phyloP scores from a whole-genome alignment of 2,329 filamentous ascomycete genomes.

The Ascochyta rabiei region DNA sequence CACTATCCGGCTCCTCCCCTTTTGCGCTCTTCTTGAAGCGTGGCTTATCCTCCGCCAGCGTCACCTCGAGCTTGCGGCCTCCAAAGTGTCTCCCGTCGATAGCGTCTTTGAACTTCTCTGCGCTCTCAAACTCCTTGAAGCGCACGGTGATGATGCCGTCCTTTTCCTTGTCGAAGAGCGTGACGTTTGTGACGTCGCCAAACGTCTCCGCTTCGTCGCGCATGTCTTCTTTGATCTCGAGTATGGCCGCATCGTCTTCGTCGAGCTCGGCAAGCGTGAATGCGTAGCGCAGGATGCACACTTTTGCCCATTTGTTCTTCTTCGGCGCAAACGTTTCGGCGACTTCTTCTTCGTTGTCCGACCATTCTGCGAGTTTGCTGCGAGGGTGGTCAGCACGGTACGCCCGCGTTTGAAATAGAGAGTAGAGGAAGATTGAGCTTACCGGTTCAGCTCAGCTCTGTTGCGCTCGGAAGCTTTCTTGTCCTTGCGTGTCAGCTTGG shows the following conservation, averaged over 20 bases:
- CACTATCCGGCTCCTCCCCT: slow-evolving; percentile 27
- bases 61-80: slow-evolving; percentile 21
- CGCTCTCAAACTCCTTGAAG: slow-evolving; percentile 74
- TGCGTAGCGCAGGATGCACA: slow-evolving; percentile 89
- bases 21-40: slow-evolving; percentile 40
- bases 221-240: slow-evolving; percentile 95
- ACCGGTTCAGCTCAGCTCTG: slow-evolving; percentile 82
- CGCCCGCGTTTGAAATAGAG: not conserved
- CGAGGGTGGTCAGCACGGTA: slow-evolving; percentile 9
- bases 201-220: slow-evolving; percentile 86
- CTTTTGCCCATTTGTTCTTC: slow-evolving; percentile 71
- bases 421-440: slow-evolving; percentile 2
- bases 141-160: slow-evolving; percentile 86
- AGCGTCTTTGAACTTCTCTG: slow-evolving; percentile 33
- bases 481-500: slow-evolving; percentile 65
- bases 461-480: slow-evolving; percentile 91
- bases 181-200: slow-evolving; percentile 87
- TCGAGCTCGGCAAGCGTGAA: slow-evolving; percentile 86
- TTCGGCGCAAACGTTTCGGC: slow-evolving; percentile 51
- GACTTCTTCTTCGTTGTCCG: slow-evolving; percentile 74
- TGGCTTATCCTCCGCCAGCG: slow-evolving; percentile 36
- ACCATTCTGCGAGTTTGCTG: slow-evolving; percentile 93
- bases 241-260: slow-evolving; percentile 79
- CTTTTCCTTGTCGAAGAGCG: slow-evolving; percentile 84
- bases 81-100: slow-evolving; percentile 31